Evolutionary conservation across 1,139 yeast genomes (phyloP), one percentile per base, ranked within the genome.

Genomic region (Suhomyces maxii): DNA sequence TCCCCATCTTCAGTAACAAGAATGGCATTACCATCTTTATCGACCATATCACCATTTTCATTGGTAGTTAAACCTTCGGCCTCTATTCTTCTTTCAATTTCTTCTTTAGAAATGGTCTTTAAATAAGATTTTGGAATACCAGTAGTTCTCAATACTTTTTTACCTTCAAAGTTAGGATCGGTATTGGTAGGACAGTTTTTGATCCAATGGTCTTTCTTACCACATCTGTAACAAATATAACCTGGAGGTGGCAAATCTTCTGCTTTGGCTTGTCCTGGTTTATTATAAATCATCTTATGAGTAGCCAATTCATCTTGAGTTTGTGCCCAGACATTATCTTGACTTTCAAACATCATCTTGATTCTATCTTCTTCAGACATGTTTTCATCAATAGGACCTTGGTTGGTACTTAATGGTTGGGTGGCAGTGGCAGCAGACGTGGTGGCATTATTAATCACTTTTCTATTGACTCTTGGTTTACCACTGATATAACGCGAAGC

Each of bases 71-170:
- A 63, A 7, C 66, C 64, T 44, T 77, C 77, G 2, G 73, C 69
- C 8, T 88, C 83, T 40, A 84, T 82, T 41, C 84, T 87, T 38
- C 79, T 71, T 41, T 69, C 73, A n/a, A 71, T 65, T 7, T 73
- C 75, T 52, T 73, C 78, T 56, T 70, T 71, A 2, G 77, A 68
- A 10, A 88, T 84, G 0, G 96, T 86, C 57, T 89, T 87, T 65
- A 93, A 80, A 66, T 90, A 90, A 38, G 95, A 86, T 65, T 87
- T 86, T 6, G 99, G 99, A 60, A 93, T 93, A 82, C 99, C 99
- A 0, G 99, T 93, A 0, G 98, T 91, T 58, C 96, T 80, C 60
- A 89, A 84, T 42, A 93, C 86, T 53, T 95, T 79, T 61, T 88
- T 89, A 28, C 96, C 96, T 62, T 93, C 98, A 78, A 90, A 90